These are phyloP conservation scores for Chaetomium sp. DNA, from an alignment of 2,329 filamentous ascomycete species.

Conservation along the genomic window DNA sequence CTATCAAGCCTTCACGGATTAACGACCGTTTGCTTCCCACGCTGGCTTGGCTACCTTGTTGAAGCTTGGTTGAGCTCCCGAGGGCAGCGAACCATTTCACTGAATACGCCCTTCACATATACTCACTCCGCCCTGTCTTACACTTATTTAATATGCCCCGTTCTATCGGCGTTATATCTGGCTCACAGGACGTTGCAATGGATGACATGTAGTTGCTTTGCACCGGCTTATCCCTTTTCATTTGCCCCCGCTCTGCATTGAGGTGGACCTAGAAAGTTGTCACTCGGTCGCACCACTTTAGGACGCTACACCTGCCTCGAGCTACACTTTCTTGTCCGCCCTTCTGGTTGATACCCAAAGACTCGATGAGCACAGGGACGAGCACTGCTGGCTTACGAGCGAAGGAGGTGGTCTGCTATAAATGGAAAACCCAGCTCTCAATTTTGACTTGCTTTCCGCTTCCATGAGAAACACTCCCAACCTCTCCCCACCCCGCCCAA, in stretches of 20 bases:
- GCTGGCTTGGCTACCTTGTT: not conserved
- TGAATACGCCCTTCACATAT: too few species aligned
- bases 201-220: not conserved
- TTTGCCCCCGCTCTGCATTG: not conserved
- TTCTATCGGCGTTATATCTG: slow-evolving; percentile 1
- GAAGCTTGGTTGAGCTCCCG: not conserved
- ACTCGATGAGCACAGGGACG: not conserved
- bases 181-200: not conserved
- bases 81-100: not conserved
- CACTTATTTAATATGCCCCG: not conserved
- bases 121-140: not conserved
- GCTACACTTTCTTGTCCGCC: not conserved
- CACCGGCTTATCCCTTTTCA: not conserved
- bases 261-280: not conserved
- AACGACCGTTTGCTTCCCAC: not conserved
- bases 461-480: not conserved
- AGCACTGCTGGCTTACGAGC: not conserved
- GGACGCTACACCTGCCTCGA: not conserved
- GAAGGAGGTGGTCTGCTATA: not conserved
- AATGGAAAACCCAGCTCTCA: slow-evolving; percentile 17
- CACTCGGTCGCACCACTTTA: not conserved
- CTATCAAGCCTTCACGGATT: not conserved
- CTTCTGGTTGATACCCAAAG: not conserved
- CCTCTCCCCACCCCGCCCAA: not conserved
- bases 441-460: not conserved